These are phyloP conservation scores for Linderniella brevidens DNA, from an alignment of 257 asterid species.

Conservation along the genomic window DNA sequence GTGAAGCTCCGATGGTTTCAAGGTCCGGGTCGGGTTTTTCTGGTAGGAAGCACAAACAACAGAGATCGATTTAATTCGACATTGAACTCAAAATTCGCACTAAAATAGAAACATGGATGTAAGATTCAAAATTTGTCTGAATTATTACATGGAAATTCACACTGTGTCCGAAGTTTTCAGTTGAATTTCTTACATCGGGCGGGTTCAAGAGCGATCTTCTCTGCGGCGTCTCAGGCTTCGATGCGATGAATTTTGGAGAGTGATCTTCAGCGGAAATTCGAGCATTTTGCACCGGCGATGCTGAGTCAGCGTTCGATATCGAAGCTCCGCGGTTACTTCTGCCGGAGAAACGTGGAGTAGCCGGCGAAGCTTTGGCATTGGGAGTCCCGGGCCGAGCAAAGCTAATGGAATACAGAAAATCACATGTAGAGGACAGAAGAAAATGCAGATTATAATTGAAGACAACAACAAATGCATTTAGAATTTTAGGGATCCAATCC, in stretches of 20 bases:
- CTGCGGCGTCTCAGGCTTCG: constrained; percentile 43
- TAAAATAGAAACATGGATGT: neutral
- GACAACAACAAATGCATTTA: neutral
- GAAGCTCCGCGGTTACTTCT: constrained; percentile 43
- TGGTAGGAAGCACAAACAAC: constrained; percentile 11
- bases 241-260: constrained; percentile 46
- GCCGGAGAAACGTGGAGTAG: constrained; percentile 23
- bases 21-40: constrained; percentile 48
- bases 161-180: too few species aligned
- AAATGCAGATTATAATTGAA: constrained; percentile 1
- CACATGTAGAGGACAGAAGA: neutral
- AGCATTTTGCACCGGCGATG: constrained; percentile 37
- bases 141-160: too few species aligned
- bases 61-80: neutral
- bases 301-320: constrained; percentile 53
- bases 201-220: constrained; percentile 34
- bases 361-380: constrained; percentile 34
- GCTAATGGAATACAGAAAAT: constrained; percentile 20
- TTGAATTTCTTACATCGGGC: constrained; percentile 54
- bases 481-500: too few species aligned
- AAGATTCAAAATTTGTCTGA: too few species aligned
- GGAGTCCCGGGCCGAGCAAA: constrained; percentile 55
- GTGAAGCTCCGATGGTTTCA: constrained; percentile 55
- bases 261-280: constrained; percentile 33
- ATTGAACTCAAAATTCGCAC: neutral